A percentile compares a stretch with the other conserved stretches of the same genome.
Conservation (phyloP, 2,329 filamentous ascomycete species). For the Talaromyces funiculosus region DNA sequence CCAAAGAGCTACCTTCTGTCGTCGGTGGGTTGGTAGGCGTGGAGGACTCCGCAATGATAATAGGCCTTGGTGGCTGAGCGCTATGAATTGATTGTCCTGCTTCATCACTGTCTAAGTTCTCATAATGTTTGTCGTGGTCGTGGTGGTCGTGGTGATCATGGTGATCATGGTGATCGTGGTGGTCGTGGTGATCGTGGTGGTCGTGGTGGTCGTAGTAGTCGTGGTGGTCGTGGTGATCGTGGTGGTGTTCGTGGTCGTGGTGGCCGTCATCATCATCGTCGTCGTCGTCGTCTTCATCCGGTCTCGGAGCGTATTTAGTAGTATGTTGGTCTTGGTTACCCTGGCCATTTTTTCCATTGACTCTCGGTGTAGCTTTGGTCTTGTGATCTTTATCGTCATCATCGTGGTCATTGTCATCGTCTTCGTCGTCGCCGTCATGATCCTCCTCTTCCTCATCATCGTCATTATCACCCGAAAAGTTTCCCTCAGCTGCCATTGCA, state of each 20-base stretch:
- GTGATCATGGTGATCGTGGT: background rate
- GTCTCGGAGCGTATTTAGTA: background rate
- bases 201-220: background rate
- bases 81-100: background rate
- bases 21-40: background rate
- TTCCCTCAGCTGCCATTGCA: slow-evolving; percentile 2
- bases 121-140: background rate
- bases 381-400: background rate
- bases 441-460: background rate
- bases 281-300: background rate
- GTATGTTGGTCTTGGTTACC: background rate
- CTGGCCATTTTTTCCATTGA: background rate
- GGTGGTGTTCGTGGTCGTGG: too few relatives aligned
- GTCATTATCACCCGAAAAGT: background rate
- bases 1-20: background rate
- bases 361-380: background rate
- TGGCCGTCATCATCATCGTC: background rate
- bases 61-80: background rate
- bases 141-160: background rate
- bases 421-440: background rate
- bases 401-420: background rate
- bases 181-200: background rate
- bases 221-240: background rate
- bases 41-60: background rate
- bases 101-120: background rate